phyloP scores from a whole-genome alignment of 495 filamentous ascomycete genomes.

The Hypomontagnella submonticulosa region DNA sequence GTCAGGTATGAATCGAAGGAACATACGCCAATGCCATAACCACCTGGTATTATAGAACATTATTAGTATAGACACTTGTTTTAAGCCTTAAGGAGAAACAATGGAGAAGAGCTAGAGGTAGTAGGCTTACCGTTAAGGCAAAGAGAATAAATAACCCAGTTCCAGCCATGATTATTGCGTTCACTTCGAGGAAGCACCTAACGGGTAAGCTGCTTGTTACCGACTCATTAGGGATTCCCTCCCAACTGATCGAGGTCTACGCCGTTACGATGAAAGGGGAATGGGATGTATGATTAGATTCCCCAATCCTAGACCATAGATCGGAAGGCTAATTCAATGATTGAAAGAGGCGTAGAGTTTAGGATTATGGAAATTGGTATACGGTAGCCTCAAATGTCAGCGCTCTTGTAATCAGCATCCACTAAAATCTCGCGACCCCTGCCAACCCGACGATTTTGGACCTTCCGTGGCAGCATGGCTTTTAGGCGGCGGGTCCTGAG shows the following conservation, averaged over 20 bases:
- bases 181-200: constrained; percentile 33
- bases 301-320: constrained; percentile 13
- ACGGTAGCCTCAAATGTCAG: constrained; percentile 43
- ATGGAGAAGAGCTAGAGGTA: neutral
- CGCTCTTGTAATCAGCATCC: constrained; percentile 2
- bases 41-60: constrained; percentile 54
- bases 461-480: constrained; percentile 24
- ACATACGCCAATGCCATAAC: constrained; percentile 96
- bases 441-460: neutral
- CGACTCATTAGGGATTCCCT: constrained; percentile 43
- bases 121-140: constrained; percentile 66
- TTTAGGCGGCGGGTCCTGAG: constrained; percentile 33
- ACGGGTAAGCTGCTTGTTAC: constrained; percentile 36
- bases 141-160: constrained; percentile 85
- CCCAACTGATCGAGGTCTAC: constrained; percentile 4
- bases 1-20: constrained; percentile 12
- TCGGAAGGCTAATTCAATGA: constrained; percentile 1
- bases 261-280: constrained; percentile 5
- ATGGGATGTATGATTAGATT: constrained; percentile 5
- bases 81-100: neutral
- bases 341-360: constrained; percentile 19
- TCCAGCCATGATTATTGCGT: constrained; percentile 46
- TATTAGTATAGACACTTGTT: constrained; percentile 26
- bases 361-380: neutral
- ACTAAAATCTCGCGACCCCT: constrained; percentile 12